Evolutionary conservation across 495 filamentous ascomycete genomes (phyloP), one percentile per base, ranked within the genome.

Genomic region (Terfezia boudieri): DNA sequence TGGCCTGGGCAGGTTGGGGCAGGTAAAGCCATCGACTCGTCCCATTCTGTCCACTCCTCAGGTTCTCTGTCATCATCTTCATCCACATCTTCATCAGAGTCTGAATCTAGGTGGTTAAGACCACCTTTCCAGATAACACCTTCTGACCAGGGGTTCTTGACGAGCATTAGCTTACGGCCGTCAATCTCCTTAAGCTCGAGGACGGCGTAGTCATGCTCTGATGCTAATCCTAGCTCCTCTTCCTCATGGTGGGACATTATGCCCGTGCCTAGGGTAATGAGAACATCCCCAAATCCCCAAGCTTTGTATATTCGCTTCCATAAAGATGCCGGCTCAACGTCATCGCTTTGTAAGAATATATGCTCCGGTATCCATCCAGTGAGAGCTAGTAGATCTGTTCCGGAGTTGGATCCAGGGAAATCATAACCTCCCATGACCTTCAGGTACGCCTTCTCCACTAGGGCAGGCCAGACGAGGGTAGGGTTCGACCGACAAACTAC

Each of bases 351-450:
- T 4, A 96, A 70, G 61, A 92, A 94, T 4, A 96, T 68, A 61
- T 99, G 90, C 66, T 99, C 88, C 0, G 90, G 90, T 55, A 99
- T 85, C 90, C 90, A 99, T 35, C 89, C 88, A 1, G 83, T 92
- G 51, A 99, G 66, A 11, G 88, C 79, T 71, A 84, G 84, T 2
- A 99, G 68, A 64, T 99, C 90, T 7, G 88, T 94, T 2, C 84
- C 87, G 3, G 88, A 95, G 64, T 99, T 95, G 61, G 89, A 95
- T n/a, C 90, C 90, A 2, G 90, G 90, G 59, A 99, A 96, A 59
- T 96, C 86, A 66, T 99, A 99, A 36, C 90, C 92, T 36, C 92
- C 92, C 20, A 86, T 76, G 8, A 96, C 75, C 69, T 96, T 99
- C n/a, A 99, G 70, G 58, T 96, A 99, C 4, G 90, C 90, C 63